Conservation (phyloP, 2,329 filamentous ascomycete species). For the Thielaviopsis euricoi region DNA sequence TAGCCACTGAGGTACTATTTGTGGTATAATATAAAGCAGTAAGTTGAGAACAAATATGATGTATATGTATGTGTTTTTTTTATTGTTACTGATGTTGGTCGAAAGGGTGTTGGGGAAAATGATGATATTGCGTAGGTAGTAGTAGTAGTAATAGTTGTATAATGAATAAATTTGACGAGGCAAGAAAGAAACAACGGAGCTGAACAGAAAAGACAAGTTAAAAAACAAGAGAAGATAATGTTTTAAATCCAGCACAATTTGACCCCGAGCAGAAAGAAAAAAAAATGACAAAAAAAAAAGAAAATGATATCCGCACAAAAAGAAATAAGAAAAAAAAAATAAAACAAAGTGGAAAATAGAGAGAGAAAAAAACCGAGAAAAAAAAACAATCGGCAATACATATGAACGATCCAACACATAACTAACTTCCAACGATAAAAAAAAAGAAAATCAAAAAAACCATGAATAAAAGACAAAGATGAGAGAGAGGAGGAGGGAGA, state of each 20-base stretch:
- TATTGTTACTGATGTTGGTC: no score
- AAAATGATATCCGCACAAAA: not conserved
- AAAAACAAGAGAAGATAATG: not conserved
- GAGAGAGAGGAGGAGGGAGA: not conserved
- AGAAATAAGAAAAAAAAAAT: not conserved
- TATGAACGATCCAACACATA: not conserved
- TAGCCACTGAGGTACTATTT: no score
- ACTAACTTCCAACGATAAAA: not conserved
- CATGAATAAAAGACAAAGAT: constrained; percentile 1
- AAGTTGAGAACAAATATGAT: no score
- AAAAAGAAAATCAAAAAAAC: not conserved
- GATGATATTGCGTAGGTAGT: no score
- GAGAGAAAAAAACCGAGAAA: not conserved
- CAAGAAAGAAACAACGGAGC: not conserved
- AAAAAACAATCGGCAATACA: not conserved
- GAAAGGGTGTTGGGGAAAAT: no score
- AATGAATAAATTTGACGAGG: no score
- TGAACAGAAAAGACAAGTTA: not conserved
- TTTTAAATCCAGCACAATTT: not conserved
- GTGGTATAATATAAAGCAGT: no score
- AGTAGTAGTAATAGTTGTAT: no score
- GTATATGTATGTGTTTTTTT: no score
- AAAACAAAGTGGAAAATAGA: not conserved
- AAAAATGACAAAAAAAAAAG: not conserved
- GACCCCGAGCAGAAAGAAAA: not conserved